Evolutionary conservation across 1,139 yeast genomes (phyloP).

Genomic region (Pichia terricola): DNA sequence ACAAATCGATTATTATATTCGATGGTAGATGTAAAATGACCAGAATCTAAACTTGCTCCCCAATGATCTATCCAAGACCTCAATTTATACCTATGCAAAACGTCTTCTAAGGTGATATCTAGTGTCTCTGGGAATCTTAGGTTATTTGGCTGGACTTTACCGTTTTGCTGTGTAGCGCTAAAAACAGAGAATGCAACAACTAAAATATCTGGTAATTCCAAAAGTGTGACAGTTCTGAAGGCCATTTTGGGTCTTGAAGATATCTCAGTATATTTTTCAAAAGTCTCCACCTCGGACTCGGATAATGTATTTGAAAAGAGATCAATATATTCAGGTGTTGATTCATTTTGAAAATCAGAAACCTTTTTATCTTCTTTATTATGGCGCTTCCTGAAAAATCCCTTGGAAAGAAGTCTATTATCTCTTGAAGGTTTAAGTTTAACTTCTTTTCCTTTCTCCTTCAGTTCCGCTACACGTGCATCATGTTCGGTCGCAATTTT

Average conservation of each 20-base stretch:
- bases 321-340: constrained; percentile 2
- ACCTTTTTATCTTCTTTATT: constrained; percentile 1
- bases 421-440: constrained; percentile 7
- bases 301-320: constrained; percentile 4
- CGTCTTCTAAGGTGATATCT: constrained; percentile 14
- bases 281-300: constrained; percentile 14
- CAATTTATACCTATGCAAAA: constrained; percentile 40
- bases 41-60: constrained; percentile 69
- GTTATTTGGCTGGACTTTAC: constrained; percentile 15
- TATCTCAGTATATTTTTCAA: constrained; percentile 12
- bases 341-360: constrained; percentile 2
- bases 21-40: constrained; percentile 87
- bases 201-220: constrained; percentile 24
- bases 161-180: constrained; percentile 18
- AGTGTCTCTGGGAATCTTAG: constrained; percentile 21
- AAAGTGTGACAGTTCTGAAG: constrained; percentile 18
- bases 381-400: constrained; percentile 1
- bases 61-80: constrained; percentile 86
- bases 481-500: constrained; percentile 8
- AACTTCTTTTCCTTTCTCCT: constrained; percentile 5
- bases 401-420: constrained; percentile 5
- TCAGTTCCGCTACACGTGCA: neutral
- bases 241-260: constrained; percentile 18
- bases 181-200: constrained; percentile 25
- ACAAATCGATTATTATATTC: constrained; percentile 57